Evolutionary conservation across 441 rosid genomes (phyloP).

Genomic region (Populus hybrid): DNA sequence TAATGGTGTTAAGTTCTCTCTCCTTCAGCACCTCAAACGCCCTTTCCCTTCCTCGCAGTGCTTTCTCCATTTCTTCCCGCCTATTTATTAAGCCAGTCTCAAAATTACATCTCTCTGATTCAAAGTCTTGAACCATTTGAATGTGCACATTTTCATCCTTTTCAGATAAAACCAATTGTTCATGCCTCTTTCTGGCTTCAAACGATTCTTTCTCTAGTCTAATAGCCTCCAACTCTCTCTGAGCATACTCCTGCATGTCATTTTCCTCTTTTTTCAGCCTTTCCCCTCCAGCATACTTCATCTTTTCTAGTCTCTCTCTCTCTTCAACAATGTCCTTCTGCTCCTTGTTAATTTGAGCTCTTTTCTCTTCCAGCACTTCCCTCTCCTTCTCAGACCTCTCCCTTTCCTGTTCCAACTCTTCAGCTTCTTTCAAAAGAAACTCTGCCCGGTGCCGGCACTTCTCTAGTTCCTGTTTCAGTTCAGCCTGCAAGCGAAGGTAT

Average conservation of each 20-base stretch:
- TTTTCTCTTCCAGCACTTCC: slow-evolving; percentile 73
- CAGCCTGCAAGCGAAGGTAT: slow-evolving; percentile 54
- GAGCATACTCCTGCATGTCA: slow-evolving; percentile 38
- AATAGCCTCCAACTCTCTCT: slow-evolving; percentile 53
- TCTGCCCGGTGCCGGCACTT: slow-evolving; percentile 51
- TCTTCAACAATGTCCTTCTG: slow-evolving; percentile 44
- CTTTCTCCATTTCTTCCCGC: slow-evolving; percentile 57
- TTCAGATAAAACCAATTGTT: slow-evolving; percentile 50
- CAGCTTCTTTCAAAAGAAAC: slow-evolving; percentile 55
- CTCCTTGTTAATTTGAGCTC: slow-evolving; percentile 41
- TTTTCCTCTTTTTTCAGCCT: slow-evolving; percentile 57
- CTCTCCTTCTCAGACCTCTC: slow-evolving; percentile 78
- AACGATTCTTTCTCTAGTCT: slow-evolving; percentile 65
- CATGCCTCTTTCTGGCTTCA: slow-evolving; percentile 60
- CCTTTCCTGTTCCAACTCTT: slow-evolving; percentile 67
- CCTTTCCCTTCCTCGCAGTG: slow-evolving; percentile 36
- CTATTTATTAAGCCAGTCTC: slow-evolving; percentile 42
- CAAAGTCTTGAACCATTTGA: slow-evolving; percentile 58
- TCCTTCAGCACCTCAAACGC: slow-evolving; percentile 47
- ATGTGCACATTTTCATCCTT: slow-evolving; percentile 46
- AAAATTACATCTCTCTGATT: slow-evolving; percentile 42
- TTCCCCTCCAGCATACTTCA: slow-evolving; percentile 46
- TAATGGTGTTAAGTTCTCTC: slow-evolving; percentile 40
- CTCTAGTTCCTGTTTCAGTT: slow-evolving; percentile 61
- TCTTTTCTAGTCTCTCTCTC: slow-evolving; percentile 49